Evolutionary conservation across 768 basidiomycete genomes (phyloP).

Genomic region (Calvatia gigantea): DNA sequence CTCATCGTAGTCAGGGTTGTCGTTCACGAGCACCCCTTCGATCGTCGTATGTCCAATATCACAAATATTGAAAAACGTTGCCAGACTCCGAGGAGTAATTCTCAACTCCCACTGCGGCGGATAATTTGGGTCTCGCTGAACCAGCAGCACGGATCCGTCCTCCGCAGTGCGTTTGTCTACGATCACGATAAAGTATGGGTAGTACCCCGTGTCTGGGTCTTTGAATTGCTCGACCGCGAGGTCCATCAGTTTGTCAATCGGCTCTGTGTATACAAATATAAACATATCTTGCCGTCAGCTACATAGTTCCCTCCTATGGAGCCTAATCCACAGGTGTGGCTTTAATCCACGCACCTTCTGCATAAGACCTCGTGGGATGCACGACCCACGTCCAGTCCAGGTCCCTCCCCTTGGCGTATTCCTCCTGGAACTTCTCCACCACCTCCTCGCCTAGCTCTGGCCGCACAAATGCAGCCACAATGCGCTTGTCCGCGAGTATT

Average conservation of each 20-base stretch:
- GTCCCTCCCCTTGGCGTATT: background rate
- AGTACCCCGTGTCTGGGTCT: background rate
- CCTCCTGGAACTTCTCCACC: background rate
- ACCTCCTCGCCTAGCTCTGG: background rate
- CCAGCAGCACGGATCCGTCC: background rate
- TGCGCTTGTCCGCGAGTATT: background rate
- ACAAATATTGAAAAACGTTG: background rate
- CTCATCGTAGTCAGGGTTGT: background rate
- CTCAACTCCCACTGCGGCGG: background rate
- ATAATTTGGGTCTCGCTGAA: background rate
- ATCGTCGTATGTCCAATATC: background rate
- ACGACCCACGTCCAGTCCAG: background rate
- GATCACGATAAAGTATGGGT: background rate
- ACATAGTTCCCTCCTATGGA: background rate
- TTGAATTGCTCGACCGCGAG: background rate
- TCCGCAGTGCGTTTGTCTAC: background rate
- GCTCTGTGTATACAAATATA: no score
- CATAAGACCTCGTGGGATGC: background rate
- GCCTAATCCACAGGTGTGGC: no score
- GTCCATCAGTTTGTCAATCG: background rate
- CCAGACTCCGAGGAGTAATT: background rate
- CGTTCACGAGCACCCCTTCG: background rate
- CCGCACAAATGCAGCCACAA: background rate
- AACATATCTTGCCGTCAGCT: background rate
- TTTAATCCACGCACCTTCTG: background rate